Evolutionary conservation across 495 filamentous ascomycete genomes (phyloP).

Genomic region (Lasiosphaeris hirsuta): DNA sequence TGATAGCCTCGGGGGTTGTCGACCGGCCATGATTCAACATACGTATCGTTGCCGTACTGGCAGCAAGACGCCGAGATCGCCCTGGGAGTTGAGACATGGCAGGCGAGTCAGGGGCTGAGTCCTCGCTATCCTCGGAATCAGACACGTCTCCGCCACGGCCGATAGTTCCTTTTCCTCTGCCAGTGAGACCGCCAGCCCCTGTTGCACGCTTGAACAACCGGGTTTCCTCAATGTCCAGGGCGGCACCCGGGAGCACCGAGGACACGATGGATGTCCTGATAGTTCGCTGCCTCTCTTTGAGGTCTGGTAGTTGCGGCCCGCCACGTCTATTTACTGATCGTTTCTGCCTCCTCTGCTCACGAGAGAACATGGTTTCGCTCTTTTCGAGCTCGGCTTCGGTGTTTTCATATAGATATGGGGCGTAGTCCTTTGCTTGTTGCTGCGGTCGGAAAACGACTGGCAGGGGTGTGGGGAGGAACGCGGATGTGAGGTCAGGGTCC

Average conservation of each 20-base stretch:
- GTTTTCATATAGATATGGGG: constrained; percentile 88
- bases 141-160: constrained; percentile 73
- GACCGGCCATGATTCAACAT: constrained; percentile 79
- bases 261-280: constrained; percentile 90
- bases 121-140: constrained; percentile 83
- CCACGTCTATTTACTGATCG: constrained; percentile 90
- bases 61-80: constrained; percentile 79
- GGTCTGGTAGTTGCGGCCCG: constrained; percentile 89
- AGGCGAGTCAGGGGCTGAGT: constrained; percentile 82
- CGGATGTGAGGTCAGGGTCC: constrained; percentile 78
- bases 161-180: constrained; percentile 49
- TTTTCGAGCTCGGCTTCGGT: constrained; percentile 87
- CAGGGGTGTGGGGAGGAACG: constrained; percentile 83
- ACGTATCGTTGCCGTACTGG: constrained; percentile 71
- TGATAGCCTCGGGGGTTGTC: constrained; percentile 75
- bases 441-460: constrained; percentile 80
- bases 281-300: constrained; percentile 90
- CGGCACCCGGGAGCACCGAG: constrained; percentile 83
- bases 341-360: constrained; percentile 92
- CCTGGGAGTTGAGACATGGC: constrained; percentile 71
- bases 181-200: constrained; percentile 49
- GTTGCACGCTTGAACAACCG: constrained; percentile 71
- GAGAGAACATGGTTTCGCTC: constrained; percentile 85
- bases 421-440: constrained; percentile 87
- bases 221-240: constrained; percentile 72